Conservation (phyloP, 257 asterid genomes). For the Solanum piurae region DNA sequence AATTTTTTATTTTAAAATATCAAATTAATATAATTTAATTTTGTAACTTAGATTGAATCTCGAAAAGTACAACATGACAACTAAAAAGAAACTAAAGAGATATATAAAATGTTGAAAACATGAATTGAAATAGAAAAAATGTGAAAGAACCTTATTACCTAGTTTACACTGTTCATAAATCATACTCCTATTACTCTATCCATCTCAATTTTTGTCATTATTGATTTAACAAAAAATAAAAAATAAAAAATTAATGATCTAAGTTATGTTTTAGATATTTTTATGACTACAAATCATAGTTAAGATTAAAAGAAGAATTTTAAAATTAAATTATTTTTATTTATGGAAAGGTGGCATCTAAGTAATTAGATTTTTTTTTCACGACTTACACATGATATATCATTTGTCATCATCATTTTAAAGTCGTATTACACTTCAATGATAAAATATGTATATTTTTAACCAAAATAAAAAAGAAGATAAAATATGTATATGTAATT, state of each 20-base stretch:
- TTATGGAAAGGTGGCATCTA: not conserved
- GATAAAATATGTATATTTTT: not conserved
- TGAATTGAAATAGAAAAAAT: not conserved
- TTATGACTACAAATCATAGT: too few relatives aligned
- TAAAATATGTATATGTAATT: not conserved
- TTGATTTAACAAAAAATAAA: not conserved
- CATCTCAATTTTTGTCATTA: not conserved
- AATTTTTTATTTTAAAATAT: too few relatives aligned
- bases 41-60: too few relatives aligned
- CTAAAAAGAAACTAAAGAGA: too few relatives aligned
- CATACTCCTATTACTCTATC: too few relatives aligned
- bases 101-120: too few relatives aligned
- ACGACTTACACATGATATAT: not conserved
- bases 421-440: not conserved
- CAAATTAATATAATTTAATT: too few relatives aligned
- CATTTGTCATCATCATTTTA: not conserved
- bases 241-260: too few relatives aligned
- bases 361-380: not conserved
- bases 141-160: too few relatives aligned
- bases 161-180: not conserved
- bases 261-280: too few relatives aligned
- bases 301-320: too few relatives aligned
- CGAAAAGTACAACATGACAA: rapidly evolving
- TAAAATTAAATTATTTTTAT: too few relatives aligned
- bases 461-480: not conserved